Evolutionary conservation across 2,329 filamentous ascomycete species (phyloP).

Genomic region (Macroventuria anomochaeta): DNA sequence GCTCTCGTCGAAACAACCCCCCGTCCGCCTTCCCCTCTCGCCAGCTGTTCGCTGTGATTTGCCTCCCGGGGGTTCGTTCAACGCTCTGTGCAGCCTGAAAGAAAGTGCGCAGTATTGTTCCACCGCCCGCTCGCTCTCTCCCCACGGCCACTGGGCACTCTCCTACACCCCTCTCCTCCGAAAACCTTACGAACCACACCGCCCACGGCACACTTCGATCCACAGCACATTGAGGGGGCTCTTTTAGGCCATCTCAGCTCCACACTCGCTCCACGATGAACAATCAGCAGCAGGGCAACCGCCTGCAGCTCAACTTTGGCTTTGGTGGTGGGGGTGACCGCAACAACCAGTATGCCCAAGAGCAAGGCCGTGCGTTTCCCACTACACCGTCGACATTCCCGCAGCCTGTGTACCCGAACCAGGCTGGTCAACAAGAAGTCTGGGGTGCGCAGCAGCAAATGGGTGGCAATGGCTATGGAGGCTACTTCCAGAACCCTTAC

Average conservation of each 20-base stretch:
- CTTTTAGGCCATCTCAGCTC: slow-evolving; percentile 11
- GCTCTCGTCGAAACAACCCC: slow-evolving; percentile 23
- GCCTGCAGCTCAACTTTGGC: slow-evolving; percentile 61
- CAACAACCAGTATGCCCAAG: slow-evolving; percentile 51
- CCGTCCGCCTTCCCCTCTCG: slow-evolving; percentile 25
- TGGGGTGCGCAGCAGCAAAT: slow-evolving; percentile 59
- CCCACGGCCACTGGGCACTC: slow-evolving; percentile 19
- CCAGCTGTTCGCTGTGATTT: slow-evolving; percentile 22
- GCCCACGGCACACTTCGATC: slow-evolving; percentile 13
- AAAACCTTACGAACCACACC: slow-evolving; percentile 26
- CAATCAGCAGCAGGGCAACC: slow-evolving; percentile 51
- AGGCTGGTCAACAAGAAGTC: slow-evolving; percentile 66
- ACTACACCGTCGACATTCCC: slow-evolving; percentile 95
- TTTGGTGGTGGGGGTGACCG: slow-evolving; percentile 48
- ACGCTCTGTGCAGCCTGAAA: slow-evolving; percentile 24
- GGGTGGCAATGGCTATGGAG: slow-evolving; percentile 51
- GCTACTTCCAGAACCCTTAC: slow-evolving; percentile 61
- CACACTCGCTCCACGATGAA: slow-evolving; percentile 37
- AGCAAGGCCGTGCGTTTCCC: slow-evolving; percentile 57
- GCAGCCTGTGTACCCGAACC: slow-evolving; percentile 77
- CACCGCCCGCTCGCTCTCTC: slow-evolving; percentile 15
- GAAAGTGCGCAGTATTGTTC: slow-evolving; percentile 22
- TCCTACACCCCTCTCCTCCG: slow-evolving; percentile 16
- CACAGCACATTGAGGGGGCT: slow-evolving; percentile 12
- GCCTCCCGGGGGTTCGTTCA: slow-evolving; percentile 17